These are phyloP conservation scores for Leishmania aethiopica DNA, from an alignment of 208 protist genomes.

Conservation along the genomic window DNA sequence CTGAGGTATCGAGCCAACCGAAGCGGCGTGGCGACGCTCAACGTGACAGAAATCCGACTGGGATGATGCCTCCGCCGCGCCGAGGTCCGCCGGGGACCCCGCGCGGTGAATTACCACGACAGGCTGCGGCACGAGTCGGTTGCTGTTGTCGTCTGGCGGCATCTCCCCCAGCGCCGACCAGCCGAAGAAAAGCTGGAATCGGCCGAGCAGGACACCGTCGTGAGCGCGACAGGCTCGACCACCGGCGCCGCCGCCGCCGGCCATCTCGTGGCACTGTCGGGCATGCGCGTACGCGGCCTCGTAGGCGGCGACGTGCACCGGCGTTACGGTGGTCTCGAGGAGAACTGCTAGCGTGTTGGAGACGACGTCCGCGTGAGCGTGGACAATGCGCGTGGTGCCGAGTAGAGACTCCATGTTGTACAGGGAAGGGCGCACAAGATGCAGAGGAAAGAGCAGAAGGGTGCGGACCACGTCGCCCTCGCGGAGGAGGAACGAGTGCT, in stretches of 20 bases:
- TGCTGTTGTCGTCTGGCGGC: constrained; percentile 75
- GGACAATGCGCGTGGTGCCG: constrained; percentile 45
- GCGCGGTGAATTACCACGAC: constrained; percentile 32
- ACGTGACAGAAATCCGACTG: constrained; percentile 5
- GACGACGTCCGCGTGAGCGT: constrained; percentile 54
- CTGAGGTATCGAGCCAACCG: constrained; percentile 10
- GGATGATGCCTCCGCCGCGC: not conserved
- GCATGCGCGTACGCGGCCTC: constrained; percentile 23
- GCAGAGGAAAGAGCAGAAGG: constrained; percentile 74
- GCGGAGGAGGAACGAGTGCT: constrained; percentile 17
- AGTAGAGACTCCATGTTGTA: constrained; percentile 60
- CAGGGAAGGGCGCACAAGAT: constrained; percentile 65
- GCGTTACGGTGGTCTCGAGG: constrained; percentile 52
- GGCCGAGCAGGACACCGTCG: constrained; percentile 46
- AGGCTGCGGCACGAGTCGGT: constrained; percentile 74
- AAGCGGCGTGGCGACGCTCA: constrained; percentile 3
- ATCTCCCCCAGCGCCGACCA: constrained; percentile 68
- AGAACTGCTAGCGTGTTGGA: constrained; percentile 72
- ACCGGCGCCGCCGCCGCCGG: not conserved
- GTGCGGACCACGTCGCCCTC: constrained; percentile 56
- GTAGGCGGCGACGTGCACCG: constrained; percentile 44
- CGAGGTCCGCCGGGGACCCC: not conserved
- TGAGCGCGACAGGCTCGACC: not conserved
- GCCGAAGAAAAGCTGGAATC: constrained; percentile 60
- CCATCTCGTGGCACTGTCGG: constrained; percentile 9